Evolutionary conservation across 2,329 filamentous ascomycete species (phyloP), one percentile per base, ranked within the genome.

Genomic region (Pyrenochaeta sp.): DNA sequence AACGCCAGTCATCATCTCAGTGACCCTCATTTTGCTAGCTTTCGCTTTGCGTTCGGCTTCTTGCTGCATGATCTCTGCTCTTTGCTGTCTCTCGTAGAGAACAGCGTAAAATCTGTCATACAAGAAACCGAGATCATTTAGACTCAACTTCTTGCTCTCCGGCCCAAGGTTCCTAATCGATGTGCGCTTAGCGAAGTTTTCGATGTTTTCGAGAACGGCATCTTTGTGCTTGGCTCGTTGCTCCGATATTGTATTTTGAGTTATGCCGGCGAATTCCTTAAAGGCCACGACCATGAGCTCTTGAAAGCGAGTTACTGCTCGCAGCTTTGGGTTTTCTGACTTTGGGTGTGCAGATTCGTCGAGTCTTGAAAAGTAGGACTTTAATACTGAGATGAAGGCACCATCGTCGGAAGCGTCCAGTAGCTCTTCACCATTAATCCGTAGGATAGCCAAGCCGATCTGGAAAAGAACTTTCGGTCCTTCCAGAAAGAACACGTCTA

Each of bases 251-350:
- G 89, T 97, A 70, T 87, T 89, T 72, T 99, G 94, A 0, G 95
- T 99, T 64, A 99, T 97, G 35, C 89, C 91, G 0, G 94, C 90
- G 71, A 99, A 99, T 71, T 99, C 95, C 66, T 97, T 98, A 79
- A 99, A 99, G 0, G 95, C 95, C 17, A 98, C 95, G 2, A 99
- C 95, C 93, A 99, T 98, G 51, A 99, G 85, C 75, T 98, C 95
- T 69, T 99, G 95, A 73, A 99, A 99, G 41, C 91, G 87, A 5
- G 96, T 99, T 48, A 99, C 95, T 0, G 93, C 92, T 47, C 94
- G 86, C 46, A 98, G 81, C 78, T 98, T 99, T 2, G 93, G 88
- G 60, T 98, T 99, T 72, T 97, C 93, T 0, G 92, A 97, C 69
- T 90, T 93, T 2, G 95, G 95, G 70, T 99, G 94, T 2, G 95